phyloP scores from a whole-genome alignment of 23 red algal species.

The Cyanidioschyzon merolae region DNA sequence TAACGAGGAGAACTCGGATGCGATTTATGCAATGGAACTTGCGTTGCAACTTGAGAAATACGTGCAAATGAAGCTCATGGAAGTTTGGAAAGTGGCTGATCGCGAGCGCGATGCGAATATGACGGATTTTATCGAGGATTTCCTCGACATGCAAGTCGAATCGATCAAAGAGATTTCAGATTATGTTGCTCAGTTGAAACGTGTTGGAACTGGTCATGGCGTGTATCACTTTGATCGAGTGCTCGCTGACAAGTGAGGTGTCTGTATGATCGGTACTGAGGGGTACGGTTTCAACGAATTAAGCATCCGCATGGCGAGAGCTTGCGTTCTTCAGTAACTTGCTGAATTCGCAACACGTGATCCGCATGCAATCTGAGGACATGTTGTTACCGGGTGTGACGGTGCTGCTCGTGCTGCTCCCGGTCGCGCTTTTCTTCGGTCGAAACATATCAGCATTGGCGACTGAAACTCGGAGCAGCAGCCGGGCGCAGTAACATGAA shows the following conservation, averaged over 20 bases:
- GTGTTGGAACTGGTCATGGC: conserved; percentile 85
- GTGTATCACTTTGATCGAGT: conserved; percentile 83
- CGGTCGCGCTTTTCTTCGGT: too few relatives aligned
- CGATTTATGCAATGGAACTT: conserved; percentile 80
- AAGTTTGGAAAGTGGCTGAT: conserved; percentile 60
- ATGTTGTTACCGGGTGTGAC: too few relatives aligned
- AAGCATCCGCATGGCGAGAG: too few relatives aligned
- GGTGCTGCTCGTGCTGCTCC: too few relatives aligned
- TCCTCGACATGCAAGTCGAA: conserved; percentile 53
- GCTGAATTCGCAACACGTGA: too few relatives aligned
- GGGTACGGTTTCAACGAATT: too few relatives aligned
- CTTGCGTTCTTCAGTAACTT: too few relatives aligned
- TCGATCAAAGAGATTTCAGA: conserved; percentile 82
- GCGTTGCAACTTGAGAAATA: conserved; percentile 94
- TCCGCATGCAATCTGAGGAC: too few relatives aligned
- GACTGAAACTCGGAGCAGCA: too few relatives aligned
- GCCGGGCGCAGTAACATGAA: too few relatives aligned
- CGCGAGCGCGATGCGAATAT: conserved; percentile 44
- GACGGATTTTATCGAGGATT: conserved; percentile 76
- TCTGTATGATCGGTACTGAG: too few relatives aligned
- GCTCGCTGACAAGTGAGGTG: conserved; percentile 16
- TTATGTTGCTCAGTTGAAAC: conserved; percentile 75
- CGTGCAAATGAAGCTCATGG: conserved; percentile 69
- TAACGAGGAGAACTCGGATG: conserved; percentile 60
- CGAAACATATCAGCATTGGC: too few relatives aligned